A percentile compares a stretch with the other conserved stretches of the same genome.
Conservation (phyloP, 306 rosid genomes). For the Cicer chorassanicum region DNA sequence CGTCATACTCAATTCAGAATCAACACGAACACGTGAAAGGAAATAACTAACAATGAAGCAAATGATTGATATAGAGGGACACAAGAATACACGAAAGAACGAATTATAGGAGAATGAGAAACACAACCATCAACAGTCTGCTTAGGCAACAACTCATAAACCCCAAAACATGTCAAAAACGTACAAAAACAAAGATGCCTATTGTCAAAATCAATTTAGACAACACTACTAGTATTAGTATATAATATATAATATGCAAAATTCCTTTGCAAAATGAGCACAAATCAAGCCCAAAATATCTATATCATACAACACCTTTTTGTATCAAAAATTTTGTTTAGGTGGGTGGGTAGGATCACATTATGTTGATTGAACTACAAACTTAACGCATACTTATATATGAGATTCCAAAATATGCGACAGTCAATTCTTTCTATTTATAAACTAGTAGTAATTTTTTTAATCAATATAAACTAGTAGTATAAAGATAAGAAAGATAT, state of each 20-base stretch:
- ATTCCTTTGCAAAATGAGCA: neutral
- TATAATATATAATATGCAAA: neutral
- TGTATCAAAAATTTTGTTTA: too few relatives aligned
- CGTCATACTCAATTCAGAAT: neutral
- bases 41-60: slow-evolving; percentile 16
- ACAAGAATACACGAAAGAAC: too few relatives aligned
- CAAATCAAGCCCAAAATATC: slow-evolving; percentile 18
- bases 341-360: neutral
- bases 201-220: slow-evolving; percentile 1
- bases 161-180: slow-evolving; percentile 15
- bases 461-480: neutral
- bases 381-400: neutral
- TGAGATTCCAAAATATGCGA: slow-evolving; percentile 11
- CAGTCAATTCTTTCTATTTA: slow-evolving; percentile 3
- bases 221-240: neutral
- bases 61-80: neutral
- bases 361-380: neutral
- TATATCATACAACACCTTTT: neutral
- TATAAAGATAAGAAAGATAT: too few relatives aligned
- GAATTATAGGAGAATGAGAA: neutral
- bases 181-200: neutral
- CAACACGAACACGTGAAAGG: neutral
- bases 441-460: neutral
- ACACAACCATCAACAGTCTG: neutral
- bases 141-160: neutral